These are phyloP conservation scores for Amoeboaphelidium protococcarum DNA, from an alignment of 371 early-diverging fungal genomes.

Conservation along the genomic window DNA sequence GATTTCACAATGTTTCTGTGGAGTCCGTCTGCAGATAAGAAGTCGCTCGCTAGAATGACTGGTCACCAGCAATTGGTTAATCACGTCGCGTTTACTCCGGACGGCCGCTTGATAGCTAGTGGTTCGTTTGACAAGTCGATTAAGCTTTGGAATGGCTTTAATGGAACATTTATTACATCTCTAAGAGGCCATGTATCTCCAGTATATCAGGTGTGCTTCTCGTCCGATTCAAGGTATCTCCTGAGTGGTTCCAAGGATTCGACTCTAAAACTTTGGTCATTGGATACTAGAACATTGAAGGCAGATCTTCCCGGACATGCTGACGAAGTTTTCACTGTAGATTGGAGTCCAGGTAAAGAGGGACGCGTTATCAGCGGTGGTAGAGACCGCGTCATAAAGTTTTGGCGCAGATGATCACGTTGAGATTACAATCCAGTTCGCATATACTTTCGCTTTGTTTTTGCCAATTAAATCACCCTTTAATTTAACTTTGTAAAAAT, in stretches of 20 bases:
- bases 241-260: slow-evolving; percentile 74
- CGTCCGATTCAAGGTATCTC: slow-evolving; percentile 66
- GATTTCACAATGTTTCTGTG: slow-evolving; percentile 90
- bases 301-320: slow-evolving; percentile 80
- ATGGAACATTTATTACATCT: slow-evolving; percentile 71
- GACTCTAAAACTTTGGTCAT: slow-evolving; percentile 77
- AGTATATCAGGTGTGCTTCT: slow-evolving; percentile 82
- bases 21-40: slow-evolving; percentile 55
- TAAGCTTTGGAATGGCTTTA: slow-evolving; percentile 82
- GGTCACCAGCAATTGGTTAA: slow-evolving; percentile 85
- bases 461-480: too few species aligned
- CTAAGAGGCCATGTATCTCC: slow-evolving; percentile 78
- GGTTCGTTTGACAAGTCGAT: slow-evolving; percentile 95
- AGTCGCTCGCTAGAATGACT: slow-evolving; percentile 63
- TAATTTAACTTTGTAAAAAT: too few species aligned
- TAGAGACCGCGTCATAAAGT: slow-evolving; percentile 65
- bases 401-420: too few species aligned
- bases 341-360: slow-evolving; percentile 79
- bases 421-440: too few species aligned
- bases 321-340: slow-evolving; percentile 85
- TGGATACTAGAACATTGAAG: slow-evolving; percentile 57
- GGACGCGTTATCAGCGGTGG: slow-evolving; percentile 63
- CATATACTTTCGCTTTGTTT: too few species aligned
- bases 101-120: slow-evolving; percentile 68
- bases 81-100: slow-evolving; percentile 74